phyloP scores from a whole-genome alignment of 2,329 filamentous ascomycete species.

The Fusarium nygamai region DNA sequence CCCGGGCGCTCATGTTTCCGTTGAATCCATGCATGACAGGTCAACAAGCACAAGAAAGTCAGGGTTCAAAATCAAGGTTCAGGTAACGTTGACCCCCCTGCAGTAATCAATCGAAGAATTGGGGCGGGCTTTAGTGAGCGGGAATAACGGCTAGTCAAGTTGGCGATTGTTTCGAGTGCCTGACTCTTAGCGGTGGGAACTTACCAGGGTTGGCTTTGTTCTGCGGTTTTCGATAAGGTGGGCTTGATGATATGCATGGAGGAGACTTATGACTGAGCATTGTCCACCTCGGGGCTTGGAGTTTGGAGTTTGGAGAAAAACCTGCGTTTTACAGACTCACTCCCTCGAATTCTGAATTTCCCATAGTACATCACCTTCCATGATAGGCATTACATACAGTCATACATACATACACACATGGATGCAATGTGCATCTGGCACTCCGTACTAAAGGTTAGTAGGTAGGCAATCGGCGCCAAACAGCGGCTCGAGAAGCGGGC shows the following conservation, averaged over 20 bases:
- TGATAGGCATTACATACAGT: slow-evolving; percentile 1
- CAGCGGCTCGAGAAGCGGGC: slow-evolving; percentile 13
- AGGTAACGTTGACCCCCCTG: slow-evolving; percentile 3
- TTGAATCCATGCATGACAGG: slow-evolving; percentile 4
- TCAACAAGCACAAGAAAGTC: neutral
- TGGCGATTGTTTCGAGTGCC: slow-evolving; percentile 30
- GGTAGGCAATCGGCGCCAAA: slow-evolving; percentile 8
- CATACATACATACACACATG: neutral
- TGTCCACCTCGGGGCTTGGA: slow-evolving; percentile 18
- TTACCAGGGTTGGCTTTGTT: neutral
- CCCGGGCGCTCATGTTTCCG: slow-evolving; percentile 12
- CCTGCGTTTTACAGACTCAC: neutral
- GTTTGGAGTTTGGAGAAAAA: neutral
- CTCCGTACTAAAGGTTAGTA: too few relatives aligned
- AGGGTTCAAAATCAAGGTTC: neutral
- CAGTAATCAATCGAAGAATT: neutral
- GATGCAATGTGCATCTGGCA: neutral
- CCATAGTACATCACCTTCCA: neutral
- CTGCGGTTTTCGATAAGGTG: slow-evolving; percentile 8
- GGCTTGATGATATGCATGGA: slow-evolving; percentile 14
- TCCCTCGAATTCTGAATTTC: neutral
- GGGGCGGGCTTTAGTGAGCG: slow-evolving; percentile 13
- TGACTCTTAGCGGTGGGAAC: slow-evolving; percentile 11
- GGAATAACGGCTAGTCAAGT: slow-evolving; percentile 20
- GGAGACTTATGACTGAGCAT: slow-evolving; percentile 11